These are phyloP conservation scores for Blastomyces gilchristii DNA, from an alignment of 2,329 filamentous ascomycete genomes.

Conservation along the genomic window DNA sequence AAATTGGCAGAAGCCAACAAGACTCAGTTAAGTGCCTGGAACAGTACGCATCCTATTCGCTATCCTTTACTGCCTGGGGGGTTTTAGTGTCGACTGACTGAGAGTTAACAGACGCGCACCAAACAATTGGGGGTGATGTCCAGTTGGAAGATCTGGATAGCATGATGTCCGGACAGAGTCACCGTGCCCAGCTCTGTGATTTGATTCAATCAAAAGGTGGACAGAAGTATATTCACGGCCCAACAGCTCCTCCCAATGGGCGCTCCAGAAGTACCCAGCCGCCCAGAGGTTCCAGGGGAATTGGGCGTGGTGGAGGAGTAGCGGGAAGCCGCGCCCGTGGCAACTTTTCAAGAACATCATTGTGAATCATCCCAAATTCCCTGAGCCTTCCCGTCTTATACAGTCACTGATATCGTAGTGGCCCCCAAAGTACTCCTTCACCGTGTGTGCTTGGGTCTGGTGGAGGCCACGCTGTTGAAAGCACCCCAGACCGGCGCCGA, in stretches of 20 bases:
- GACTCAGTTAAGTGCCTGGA: conserved; percentile 23
- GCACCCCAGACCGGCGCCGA: not conserved
- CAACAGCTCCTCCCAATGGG: not conserved
- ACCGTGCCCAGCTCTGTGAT: conserved; percentile 25
- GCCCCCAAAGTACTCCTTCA: not conserved
- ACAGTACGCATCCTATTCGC: conserved; percentile 21
- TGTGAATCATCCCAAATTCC: not conserved
- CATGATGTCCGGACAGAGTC: conserved; percentile 31
- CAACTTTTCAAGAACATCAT: not conserved
- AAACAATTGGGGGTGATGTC: conserved; percentile 23
- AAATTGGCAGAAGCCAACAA: conserved; percentile 21
- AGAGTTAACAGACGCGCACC: conserved; percentile 21
- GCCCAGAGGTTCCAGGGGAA: conserved; percentile 5
- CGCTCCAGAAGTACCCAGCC: not conserved
- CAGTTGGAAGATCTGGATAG: conserved; percentile 24
- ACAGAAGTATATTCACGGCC: conserved; percentile 11
- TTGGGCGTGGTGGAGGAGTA: conserved; percentile 21
- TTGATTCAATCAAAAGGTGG: conserved; percentile 16
- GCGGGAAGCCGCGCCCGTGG: conserved; percentile 18
- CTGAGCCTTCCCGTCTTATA: not conserved
- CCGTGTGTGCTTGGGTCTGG: not conserved
- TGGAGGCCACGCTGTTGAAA: not conserved
- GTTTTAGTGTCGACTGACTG: conserved; percentile 1
- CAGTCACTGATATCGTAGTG: conserved; percentile 1
- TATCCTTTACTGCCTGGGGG: not conserved